Percentiles rank a stretch among this genome's conserved stretches.
Conservation (phyloP, 805 yeast genomes). For the Lachancea cidri region DNA sequence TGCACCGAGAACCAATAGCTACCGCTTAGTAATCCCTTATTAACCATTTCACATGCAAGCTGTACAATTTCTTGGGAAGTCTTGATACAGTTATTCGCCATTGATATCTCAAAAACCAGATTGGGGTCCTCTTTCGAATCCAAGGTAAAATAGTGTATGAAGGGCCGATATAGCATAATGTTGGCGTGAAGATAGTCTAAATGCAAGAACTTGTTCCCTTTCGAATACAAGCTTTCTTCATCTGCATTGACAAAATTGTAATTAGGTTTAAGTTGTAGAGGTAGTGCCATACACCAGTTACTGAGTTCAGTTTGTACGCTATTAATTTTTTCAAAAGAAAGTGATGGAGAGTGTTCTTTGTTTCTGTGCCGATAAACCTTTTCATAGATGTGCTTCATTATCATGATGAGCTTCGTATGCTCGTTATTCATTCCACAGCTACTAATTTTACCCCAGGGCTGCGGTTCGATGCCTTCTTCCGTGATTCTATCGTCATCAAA, state of each 20-base stretch:
- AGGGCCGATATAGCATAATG: conserved; percentile 79
- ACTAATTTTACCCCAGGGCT: conserved; percentile 50
- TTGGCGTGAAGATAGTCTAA: conserved; percentile 71
- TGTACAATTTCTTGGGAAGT: conserved; percentile 80
- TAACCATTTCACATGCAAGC: conserved; percentile 74
- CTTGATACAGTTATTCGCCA: conserved; percentile 79
- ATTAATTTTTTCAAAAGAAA: conserved; percentile 7
- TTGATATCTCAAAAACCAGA: conserved; percentile 54
- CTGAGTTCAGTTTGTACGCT: conserved; percentile 64
- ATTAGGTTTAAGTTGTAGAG: conserved; percentile 66
- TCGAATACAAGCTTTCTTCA: conserved; percentile 41
- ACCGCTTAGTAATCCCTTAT: conserved; percentile 65
- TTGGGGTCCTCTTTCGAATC: conserved; percentile 36
- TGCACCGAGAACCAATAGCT: conserved; percentile 91
- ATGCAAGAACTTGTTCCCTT: conserved; percentile 71
- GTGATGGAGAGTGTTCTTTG: conserved; percentile 16
- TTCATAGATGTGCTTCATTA: conserved; percentile 63
- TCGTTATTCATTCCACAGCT: conserved; percentile 79
- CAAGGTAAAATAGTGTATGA: conserved; percentile 68
- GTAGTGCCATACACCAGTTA: conserved; percentile 66
- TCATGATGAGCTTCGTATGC: conserved; percentile 69
- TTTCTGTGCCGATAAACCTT: conserved; percentile 65
- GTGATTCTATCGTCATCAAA: conserved; percentile 85
- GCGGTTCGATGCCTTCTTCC: conserved; percentile 48
- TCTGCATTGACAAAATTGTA: conserved; percentile 54